A percentile compares a stretch with the other conserved stretches of the same genome.
These are phyloP conservation scores for Triglochin maritima DNA, from an alignment of 106 monocot species.

Conservation along the genomic window DNA sequence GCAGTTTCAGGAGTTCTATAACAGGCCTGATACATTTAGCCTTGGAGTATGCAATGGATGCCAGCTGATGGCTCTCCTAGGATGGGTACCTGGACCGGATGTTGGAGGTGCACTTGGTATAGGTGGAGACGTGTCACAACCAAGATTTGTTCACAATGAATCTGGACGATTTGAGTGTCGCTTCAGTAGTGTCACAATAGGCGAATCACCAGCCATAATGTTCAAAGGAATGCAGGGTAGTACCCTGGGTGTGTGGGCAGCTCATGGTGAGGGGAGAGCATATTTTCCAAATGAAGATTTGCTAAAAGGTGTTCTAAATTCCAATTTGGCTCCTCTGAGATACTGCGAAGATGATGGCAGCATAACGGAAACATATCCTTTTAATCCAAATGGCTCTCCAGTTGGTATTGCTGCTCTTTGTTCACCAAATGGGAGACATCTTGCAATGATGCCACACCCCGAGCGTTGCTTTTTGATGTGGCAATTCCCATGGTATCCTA, in stretches of 20 bases:
- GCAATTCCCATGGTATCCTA: slow-evolving; percentile 97
- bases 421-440: slow-evolving; percentile 87
- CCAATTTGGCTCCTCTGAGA: slow-evolving; percentile 62
- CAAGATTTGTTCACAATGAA: slow-evolving; percentile 93
- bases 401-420: slow-evolving; percentile 80
- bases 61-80: slow-evolving; percentile 96
- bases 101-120: slow-evolving; percentile 23
- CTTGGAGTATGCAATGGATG: slow-evolving; percentile 96
- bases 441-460: slow-evolving; percentile 99
- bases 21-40: slow-evolving; percentile 75
- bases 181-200: slow-evolving; percentile 65
- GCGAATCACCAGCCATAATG: slow-evolving; percentile 73
- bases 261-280: slow-evolving; percentile 87
- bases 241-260: slow-evolving; percentile 83
- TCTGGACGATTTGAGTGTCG: slow-evolving; percentile 88
- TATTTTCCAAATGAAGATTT: slow-evolving; percentile 61
- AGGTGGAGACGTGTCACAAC: slow-evolving; percentile 52
- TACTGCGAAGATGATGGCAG: slow-evolving; percentile 76
- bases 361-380: slow-evolving; percentile 69
- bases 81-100: slow-evolving; percentile 72
- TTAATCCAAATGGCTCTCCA: slow-evolving; percentile 95
- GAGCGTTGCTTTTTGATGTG: slow-evolving; percentile 99
- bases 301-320: slow-evolving; percentile 26
- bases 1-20: slow-evolving; percentile 68
- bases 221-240: slow-evolving; percentile 93